Conservation (phyloP, 257 asterid genomes). For the Ligustrum vulgare region DNA sequence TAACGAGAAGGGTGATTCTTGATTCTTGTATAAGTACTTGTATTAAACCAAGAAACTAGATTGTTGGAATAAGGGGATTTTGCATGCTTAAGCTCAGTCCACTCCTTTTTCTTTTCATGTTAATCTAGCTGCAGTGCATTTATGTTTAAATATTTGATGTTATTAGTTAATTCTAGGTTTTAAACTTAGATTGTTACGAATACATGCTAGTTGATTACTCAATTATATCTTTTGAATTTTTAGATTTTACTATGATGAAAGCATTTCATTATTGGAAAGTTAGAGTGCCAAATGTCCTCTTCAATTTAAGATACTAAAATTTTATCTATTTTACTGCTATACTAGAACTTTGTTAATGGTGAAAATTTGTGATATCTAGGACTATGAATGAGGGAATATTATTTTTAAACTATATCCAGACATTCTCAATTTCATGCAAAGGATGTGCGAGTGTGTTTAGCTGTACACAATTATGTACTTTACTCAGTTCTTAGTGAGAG, state of each 20-base stretch:
- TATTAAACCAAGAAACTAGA: neutral
- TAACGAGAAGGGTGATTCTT: constrained; percentile 16
- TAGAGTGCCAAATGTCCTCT: neutral
- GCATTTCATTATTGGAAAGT: neutral
- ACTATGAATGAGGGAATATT: neutral
- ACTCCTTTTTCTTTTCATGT: neutral
- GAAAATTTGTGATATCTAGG: neutral
- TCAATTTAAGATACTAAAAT: neutral
- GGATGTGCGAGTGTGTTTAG: neutral
- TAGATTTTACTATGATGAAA: neutral
- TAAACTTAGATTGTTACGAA: constrained; percentile 7
- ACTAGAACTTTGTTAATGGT: neutral
- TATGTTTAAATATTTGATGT: neutral
- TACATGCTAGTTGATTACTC: neutral
- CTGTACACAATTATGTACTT: neutral
- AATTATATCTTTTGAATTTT: neutral
- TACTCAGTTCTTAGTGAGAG: neutral
- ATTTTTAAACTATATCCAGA: constrained; percentile 5
- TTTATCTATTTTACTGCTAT: neutral
- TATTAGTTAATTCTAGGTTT: neutral
- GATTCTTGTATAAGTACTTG: constrained; percentile 9
- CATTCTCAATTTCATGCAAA: neutral
- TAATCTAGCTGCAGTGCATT: neutral
- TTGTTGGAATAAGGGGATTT: neutral
- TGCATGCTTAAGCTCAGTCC: neutral